Percentiles rank a stretch among this genome's conserved stretches.
Conservation (phyloP, 2,329 filamentous ascomycete genomes). For the Zopfia rhizophila region DNA sequence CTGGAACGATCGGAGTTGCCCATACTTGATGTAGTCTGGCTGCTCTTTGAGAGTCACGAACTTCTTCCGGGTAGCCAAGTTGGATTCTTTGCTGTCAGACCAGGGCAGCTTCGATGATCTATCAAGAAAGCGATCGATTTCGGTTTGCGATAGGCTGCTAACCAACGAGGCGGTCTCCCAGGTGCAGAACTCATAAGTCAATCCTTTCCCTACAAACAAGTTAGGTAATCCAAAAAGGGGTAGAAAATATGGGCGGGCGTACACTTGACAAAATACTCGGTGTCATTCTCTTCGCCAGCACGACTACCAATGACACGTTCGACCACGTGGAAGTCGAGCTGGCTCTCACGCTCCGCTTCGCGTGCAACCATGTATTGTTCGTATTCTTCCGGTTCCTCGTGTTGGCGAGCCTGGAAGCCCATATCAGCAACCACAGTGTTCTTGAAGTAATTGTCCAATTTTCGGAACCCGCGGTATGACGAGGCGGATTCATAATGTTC, state of each 20-base stretch:
- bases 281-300: slow-evolving; percentile 79
- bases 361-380: slow-evolving; percentile 97
- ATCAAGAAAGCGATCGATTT: slow-evolving; percentile 92
- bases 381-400: slow-evolving; percentile 81
- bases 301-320: slow-evolving; percentile 90
- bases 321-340: slow-evolving; percentile 90
- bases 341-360: slow-evolving; percentile 87
- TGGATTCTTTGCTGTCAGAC: slow-evolving; percentile 82
- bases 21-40: slow-evolving; percentile 84
- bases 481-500: slow-evolving; percentile 80
- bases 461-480: slow-evolving; percentile 83
- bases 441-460: slow-evolving; percentile 93
- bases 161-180: slow-evolving; percentile 87
- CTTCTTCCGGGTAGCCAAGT: slow-evolving; percentile 71
- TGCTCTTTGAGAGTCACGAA: slow-evolving; percentile 74
- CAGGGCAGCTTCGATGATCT: slow-evolving; percentile 82
- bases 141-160: slow-evolving; percentile 80
- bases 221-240: slow-evolving; percentile 33
- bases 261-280: slow-evolving; percentile 96
- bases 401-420: slow-evolving; percentile 64
- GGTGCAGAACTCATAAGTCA: slow-evolving; percentile 93
- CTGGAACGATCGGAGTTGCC: slow-evolving; percentile 91
- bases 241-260: slow-evolving; percentile 31
- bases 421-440: slow-evolving; percentile 85
- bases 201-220: slow-evolving; percentile 71